Conservation (phyloP, 2,329 filamentous ascomycete genomes). For the Aspergillus brasiliensis region DNA sequence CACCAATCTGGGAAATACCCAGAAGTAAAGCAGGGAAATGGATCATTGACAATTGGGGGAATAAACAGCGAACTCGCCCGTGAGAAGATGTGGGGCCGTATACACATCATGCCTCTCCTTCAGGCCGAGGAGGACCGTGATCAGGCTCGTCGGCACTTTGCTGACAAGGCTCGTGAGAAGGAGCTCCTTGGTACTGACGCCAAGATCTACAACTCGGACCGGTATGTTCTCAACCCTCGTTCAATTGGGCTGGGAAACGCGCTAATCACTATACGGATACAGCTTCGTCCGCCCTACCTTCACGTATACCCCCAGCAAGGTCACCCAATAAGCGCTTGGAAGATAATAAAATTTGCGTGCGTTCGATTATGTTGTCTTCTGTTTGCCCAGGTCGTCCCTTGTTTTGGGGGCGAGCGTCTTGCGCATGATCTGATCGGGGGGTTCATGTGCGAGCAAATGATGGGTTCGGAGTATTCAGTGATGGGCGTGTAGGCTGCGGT, state of each 20-base stretch:
- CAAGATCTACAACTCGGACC: constrained; percentile 84
- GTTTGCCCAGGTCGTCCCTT: constrained; percentile 9
- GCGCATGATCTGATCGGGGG: not conserved
- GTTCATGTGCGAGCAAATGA: not conserved
- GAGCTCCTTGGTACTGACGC: constrained; percentile 81
- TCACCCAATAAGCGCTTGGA: constrained; percentile 55
- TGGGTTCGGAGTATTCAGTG: constrained; percentile 6
- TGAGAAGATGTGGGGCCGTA: constrained; percentile 98
- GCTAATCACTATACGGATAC: constrained; percentile 15
- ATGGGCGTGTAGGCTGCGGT: constrained; percentile 2
- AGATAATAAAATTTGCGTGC: constrained; percentile 14
- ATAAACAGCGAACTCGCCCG: constrained; percentile 77
- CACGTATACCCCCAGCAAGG: constrained; percentile 67
- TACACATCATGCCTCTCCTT: constrained; percentile 88
- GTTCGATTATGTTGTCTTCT: constrained; percentile 6
- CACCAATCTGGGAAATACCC: not conserved
- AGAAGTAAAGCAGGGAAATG: not conserved
- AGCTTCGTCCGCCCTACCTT: constrained; percentile 83
- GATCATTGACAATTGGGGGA: not conserved
- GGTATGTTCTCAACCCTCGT: constrained; percentile 57
- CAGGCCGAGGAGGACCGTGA: constrained; percentile 98
- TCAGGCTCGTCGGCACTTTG: constrained; percentile 81
- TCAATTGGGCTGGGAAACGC: not conserved
- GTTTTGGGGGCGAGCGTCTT: constrained; percentile 10
- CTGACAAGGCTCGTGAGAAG: constrained; percentile 88